Conservation (phyloP, 208 protist genomes). For the Naegleria gruberi region DNA sequence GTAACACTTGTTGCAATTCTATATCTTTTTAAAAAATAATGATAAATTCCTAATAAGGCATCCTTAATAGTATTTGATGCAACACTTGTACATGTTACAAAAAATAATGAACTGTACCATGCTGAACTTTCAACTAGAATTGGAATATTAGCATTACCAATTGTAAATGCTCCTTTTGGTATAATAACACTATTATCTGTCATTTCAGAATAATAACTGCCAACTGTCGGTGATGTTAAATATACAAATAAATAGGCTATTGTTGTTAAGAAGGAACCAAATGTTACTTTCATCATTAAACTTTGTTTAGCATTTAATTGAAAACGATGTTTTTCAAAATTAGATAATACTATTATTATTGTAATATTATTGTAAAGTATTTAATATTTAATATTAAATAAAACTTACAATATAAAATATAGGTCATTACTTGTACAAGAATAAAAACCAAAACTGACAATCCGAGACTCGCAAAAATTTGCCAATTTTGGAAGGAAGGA, state of each 20-base stretch:
- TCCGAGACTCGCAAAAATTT: not conserved
- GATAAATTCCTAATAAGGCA: not conserved
- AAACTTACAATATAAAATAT: not conserved
- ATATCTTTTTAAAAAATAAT: not conserved
- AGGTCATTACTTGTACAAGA: not conserved
- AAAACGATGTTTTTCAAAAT: not conserved
- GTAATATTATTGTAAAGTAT: no score
- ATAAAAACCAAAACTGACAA: not conserved
- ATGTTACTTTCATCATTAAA: not conserved
- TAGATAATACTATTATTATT: not conserved
- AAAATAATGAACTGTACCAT: not conserved
- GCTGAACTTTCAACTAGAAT: not conserved
- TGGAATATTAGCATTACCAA: not conserved
- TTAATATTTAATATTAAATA: no score
- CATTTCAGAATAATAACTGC: not conserved
- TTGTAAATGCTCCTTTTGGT: not conserved
- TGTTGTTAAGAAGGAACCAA: not conserved
- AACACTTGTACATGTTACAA: not conserved
- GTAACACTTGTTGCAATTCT: not conserved
- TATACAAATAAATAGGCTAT: conserved; percentile 4
- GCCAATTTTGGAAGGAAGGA: not conserved
- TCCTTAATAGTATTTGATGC: not conserved
- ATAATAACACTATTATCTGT: not conserved
- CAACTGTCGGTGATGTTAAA: not conserved
- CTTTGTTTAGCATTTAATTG: not conserved